Evolutionary conservation across 352 stramenopile species (phyloP), one percentile per base, ranked within the genome.

Genomic region (Globisporangium barbulae): DNA sequence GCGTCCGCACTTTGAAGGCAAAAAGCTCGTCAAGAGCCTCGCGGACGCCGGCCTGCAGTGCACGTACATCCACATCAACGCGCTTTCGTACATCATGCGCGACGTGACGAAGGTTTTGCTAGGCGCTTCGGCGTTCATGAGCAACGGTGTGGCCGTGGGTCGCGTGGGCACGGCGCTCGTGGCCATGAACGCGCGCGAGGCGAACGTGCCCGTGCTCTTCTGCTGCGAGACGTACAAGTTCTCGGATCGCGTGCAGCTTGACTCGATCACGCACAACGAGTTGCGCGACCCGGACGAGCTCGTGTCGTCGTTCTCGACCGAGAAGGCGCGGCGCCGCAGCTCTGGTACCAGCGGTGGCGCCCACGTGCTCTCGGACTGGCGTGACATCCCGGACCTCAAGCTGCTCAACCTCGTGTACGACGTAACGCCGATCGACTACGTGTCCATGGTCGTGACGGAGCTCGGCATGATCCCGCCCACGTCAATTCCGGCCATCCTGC

Each of bases 191-290:
- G 97, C 96, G 0, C 84, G 93, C 45, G 81, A 93, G 30, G 82
- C 88, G 58, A 95, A 98, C 61, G 92, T 98, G 47, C 97, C 97
- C 0, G 95, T 99, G 35, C 83, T 99, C 15, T 97, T 99, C 47
- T 98, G 93, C 68, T 98, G 96, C 69, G 97, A 99, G 82, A 99
- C 96, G 33, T 99, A 99, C 88, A 99, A 99, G 73, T 94, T 94
- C 54, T 90, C 82, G 45, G 96, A 98, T 67, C 89, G 94, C 39
- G 94, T 99, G 30, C 97, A 99, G 74, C 79, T 99, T 42, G 97
- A 99, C 69, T 94, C 90, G 45, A 98, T 99, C 65, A 98, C 95
- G 12, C 86, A 97, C 72, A 99, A 99, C 75, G 97, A 99, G 72
- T 74, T 99, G 37, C 94, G 95, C n/a, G 85, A 99, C 81, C 90